phyloP scores from a whole-genome alignment of 169 alveolate species.

The Plasmodium sp. region DNA sequence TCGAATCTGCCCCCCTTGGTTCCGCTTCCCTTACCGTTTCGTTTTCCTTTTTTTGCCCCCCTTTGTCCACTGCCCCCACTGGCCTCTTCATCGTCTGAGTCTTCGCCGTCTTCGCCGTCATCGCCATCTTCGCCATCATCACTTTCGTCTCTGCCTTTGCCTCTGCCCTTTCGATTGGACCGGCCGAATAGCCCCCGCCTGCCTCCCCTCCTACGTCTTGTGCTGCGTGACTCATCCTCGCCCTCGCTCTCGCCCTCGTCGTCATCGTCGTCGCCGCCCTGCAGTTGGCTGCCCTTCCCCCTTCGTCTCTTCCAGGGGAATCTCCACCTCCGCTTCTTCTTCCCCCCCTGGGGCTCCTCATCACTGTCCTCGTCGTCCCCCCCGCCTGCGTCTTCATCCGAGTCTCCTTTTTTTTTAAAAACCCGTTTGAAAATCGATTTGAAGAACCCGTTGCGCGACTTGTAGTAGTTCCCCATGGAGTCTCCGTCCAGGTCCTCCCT shows the following conservation, averaged over 20 bases:
- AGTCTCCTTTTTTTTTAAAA: constrained; percentile 2
- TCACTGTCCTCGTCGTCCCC: not conserved
- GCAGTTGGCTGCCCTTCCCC: not conserved
- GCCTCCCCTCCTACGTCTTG: not conserved
- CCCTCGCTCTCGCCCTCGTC: not conserved
- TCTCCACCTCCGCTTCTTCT: not conserved
- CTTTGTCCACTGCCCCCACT: not conserved
- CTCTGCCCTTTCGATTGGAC: not conserved
- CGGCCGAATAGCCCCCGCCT: not conserved
- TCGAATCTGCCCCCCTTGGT: not conserved
- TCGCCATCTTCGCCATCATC: not conserved
- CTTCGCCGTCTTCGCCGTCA: not conserved
- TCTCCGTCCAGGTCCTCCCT: constrained; percentile 49
- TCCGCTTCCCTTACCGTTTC: not conserved
- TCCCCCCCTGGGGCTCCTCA: not conserved
- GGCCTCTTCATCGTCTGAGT: not conserved
- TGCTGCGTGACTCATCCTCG: not conserved
- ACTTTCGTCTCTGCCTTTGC: not conserved
- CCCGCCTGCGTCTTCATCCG: not conserved
- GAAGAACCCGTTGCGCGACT: constrained; percentile 48
- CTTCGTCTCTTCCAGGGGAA: constrained; percentile 20
- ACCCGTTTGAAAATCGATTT: constrained; percentile 20
- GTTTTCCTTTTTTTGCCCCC: not conserved
- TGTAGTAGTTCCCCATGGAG: constrained; percentile 57
- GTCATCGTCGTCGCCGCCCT: not conserved